These are phyloP conservation scores for Paracoccidioides lutzii DNA, from an alignment of 2,329 filamentous ascomycete genomes.

Conservation along the genomic window DNA sequence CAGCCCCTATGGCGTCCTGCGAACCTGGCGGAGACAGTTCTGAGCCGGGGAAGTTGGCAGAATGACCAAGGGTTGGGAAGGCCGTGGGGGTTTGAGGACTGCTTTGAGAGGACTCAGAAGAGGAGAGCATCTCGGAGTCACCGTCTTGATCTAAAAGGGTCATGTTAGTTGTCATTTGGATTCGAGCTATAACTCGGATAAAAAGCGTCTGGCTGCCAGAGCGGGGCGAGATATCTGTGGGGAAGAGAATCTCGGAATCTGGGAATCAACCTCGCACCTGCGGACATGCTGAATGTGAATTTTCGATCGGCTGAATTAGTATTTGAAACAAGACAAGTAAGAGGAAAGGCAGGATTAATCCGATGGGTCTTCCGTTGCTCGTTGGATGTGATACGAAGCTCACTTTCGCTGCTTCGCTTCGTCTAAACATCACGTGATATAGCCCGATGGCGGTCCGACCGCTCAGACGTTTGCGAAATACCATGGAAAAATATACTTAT, in stretches of 20 bases:
- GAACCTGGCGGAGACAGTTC: conserved; percentile 45
- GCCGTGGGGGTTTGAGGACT: conserved; percentile 31
- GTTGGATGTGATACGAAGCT: too few relatives aligned
- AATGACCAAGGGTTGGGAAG: conserved; percentile 10
- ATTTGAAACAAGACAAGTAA: too few relatives aligned
- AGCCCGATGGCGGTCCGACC: too few relatives aligned
- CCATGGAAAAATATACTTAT: too few relatives aligned
- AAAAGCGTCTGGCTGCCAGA: too few relatives aligned
- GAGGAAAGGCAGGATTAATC: too few relatives aligned
- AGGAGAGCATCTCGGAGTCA: conserved; percentile 45
- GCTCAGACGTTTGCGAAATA: too few relatives aligned
- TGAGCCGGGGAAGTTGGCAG: conserved; percentile 18
- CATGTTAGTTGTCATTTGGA: neutral
- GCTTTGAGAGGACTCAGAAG: conserved; percentile 25
- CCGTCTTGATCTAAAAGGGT: conserved; percentile 36
- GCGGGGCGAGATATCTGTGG: neutral
- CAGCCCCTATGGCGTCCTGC: conserved; percentile 24
- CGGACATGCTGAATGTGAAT: neutral
- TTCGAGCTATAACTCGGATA: neutral
- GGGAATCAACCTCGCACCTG: neutral
- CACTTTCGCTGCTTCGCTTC: too few relatives aligned
- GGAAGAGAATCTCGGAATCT: neutral
- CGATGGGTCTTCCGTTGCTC: too few relatives aligned
- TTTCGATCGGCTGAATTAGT: too few relatives aligned
- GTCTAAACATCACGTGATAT: too few relatives aligned